A percentile compares a stretch with the other conserved stretches of the same genome.
phyloP scores from a whole-genome alignment of 257 asterid genomes.

The Solanum verrucosum region DNA sequence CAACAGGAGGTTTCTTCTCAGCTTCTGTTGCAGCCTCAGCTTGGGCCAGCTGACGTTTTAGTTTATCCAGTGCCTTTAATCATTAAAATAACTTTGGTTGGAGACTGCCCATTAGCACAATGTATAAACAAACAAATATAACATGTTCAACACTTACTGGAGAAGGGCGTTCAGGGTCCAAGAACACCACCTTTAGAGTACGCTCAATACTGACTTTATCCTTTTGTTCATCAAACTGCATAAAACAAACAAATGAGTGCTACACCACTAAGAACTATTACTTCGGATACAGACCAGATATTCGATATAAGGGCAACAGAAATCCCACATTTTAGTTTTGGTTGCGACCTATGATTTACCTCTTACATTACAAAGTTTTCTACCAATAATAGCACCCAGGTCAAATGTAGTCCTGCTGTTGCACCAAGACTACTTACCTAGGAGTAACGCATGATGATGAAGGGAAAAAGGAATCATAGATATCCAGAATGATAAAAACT shows the following conservation, averaged over 20 bases:
- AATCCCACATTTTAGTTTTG: background rate
- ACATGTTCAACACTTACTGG: background rate
- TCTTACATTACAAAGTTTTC: background rate
- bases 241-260: background rate
- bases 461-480: background rate
- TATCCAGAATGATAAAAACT: background rate
- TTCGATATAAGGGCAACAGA: background rate
- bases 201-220: conserved; percentile 9
- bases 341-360: background rate
- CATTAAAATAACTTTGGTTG: background rate
- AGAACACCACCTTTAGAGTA: conserved; percentile 5
- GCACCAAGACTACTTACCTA: background rate
- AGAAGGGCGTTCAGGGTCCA: conserved; percentile 11
- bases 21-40: conserved; percentile 15
- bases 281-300: background rate
- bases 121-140: background rate
- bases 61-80: conserved; percentile 12
- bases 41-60: conserved; percentile 12
- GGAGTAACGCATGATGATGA: background rate
- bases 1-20: conserved; percentile 2
- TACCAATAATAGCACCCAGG: background rate
- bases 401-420: background rate
- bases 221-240: conserved; percentile 15
- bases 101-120: background rate
- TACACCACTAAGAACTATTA: background rate